These are phyloP conservation scores for Ophiostoma australiae DNA, from an alignment of 2,329 filamentous ascomycete genomes.

Conservation along the genomic window DNA sequence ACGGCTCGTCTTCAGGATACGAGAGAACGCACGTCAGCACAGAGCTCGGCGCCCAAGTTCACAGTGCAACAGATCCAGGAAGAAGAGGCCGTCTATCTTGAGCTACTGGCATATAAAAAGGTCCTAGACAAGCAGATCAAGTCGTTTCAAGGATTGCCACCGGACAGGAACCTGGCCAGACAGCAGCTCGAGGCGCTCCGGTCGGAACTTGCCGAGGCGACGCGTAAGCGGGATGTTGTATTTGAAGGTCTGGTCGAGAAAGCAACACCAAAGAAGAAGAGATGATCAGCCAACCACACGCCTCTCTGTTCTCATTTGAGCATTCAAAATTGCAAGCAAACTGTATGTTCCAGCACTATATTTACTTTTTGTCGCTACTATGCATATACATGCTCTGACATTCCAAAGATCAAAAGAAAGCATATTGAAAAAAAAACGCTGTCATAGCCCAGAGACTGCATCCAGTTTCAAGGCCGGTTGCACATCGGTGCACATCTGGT, in stretches of 20 bases:
- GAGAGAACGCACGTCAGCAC: constrained; percentile 40
- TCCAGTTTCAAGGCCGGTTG: background rate
- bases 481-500: background rate
- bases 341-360: background rate
- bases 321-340: background rate
- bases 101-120: constrained; percentile 53
- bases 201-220: constrained; percentile 57
- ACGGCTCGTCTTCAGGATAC: constrained; percentile 64
- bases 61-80: constrained; percentile 56
- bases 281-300: background rate
- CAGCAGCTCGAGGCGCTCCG: constrained; percentile 65
- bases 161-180: constrained; percentile 63
- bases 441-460: background rate
- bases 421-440: background rate
- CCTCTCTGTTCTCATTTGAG: background rate
- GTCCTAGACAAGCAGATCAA: constrained; percentile 58
- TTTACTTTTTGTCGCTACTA: background rate
- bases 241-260: constrained; percentile 69
- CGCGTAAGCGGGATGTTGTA: constrained; percentile 60
- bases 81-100: constrained; percentile 55
- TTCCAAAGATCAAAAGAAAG: background rate
- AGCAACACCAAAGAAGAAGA: constrained; percentile 48
- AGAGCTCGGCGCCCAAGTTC: constrained; percentile 35
- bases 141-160: constrained; percentile 67
- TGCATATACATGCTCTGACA: background rate